phyloP scores from a whole-genome alignment of 345 rosid genomes.

The Iberis pinnata region DNA sequence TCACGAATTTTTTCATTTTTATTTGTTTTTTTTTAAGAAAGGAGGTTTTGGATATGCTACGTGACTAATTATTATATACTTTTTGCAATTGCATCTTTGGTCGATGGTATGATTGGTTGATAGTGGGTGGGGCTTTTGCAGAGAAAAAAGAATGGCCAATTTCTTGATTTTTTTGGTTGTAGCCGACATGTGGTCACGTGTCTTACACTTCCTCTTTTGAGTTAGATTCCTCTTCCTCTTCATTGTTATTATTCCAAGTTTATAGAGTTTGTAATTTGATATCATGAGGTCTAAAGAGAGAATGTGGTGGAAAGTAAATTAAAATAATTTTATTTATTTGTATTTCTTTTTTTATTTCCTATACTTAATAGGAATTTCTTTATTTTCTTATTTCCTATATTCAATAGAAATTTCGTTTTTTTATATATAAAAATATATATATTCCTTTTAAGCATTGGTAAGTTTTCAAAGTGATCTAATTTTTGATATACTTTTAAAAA shows the following conservation, averaged over 20 bases:
- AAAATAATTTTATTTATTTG: too few relatives aligned
- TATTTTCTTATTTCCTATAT: too few relatives aligned
- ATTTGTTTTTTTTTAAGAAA: neutral
- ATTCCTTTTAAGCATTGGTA: too few relatives aligned
- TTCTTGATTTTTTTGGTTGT: neutral
- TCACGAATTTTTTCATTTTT: too few relatives aligned
- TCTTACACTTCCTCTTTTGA: conserved; percentile 25
- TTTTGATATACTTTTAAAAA: too few relatives aligned
- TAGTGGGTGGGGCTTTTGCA: conserved; percentile 27
- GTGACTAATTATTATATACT: neutral
- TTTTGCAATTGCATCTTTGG: conserved; percentile 23
- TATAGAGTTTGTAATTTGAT: neutral
- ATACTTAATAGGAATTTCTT: too few relatives aligned
- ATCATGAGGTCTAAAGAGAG: neutral
- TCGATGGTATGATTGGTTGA: conserved; percentile 23
- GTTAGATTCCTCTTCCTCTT: conserved; percentile 20
- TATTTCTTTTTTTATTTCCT: too few relatives aligned
- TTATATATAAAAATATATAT: too few relatives aligned
- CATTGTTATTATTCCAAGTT: conserved; percentile 18
- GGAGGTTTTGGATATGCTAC: conserved; percentile 14
- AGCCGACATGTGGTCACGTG: conserved; percentile 27
- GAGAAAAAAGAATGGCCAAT: conserved; percentile 15
- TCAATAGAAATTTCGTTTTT: too few relatives aligned
- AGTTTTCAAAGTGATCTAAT: too few relatives aligned
- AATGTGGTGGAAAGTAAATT: too few relatives aligned